These are phyloP conservation scores for Podospora pseudoanserina DNA, from an alignment of 495 filamentous ascomycete species.

Conservation along the genomic window DNA sequence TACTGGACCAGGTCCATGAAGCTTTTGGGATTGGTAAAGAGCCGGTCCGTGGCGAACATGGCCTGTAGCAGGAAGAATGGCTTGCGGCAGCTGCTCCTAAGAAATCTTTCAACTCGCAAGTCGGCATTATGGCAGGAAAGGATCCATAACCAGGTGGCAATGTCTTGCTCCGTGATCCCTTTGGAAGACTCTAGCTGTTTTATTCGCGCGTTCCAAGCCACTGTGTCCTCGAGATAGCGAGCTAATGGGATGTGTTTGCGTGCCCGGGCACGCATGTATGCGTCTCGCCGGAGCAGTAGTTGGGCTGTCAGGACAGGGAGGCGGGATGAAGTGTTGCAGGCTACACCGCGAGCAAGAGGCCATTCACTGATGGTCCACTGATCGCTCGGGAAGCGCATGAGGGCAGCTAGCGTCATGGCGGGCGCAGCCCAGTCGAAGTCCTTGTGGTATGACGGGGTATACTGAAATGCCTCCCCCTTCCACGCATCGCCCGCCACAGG, in stretches of 20 bases:
- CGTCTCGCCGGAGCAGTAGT: conserved; percentile 30
- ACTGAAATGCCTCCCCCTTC: background rate
- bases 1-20: conserved; percentile 34
- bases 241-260: conserved; percentile 13
- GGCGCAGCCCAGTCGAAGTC: conserved; percentile 10
- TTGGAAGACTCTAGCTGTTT: conserved; percentile 21
- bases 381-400: conserved; percentile 12
- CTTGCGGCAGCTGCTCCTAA: conserved; percentile 31
- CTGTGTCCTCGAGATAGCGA: conserved; percentile 19
- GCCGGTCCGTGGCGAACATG: conserved; percentile 33
- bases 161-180: conserved; percentile 27
- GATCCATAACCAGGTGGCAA: conserved; percentile 44
- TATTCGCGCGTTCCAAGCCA: conserved; percentile 32
- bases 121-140: conserved; percentile 34
- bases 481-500: background rate
- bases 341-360: conserved; percentile 18
- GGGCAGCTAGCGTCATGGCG: conserved; percentile 15
- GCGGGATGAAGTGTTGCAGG: conserved; percentile 24
- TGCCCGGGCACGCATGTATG: conserved; percentile 7
- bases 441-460: background rate
- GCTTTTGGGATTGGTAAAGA: conserved; percentile 25
- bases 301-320: conserved; percentile 35
- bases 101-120: conserved; percentile 32
- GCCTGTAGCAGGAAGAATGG: conserved; percentile 39
- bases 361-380: conserved; percentile 13